phyloP scores from a whole-genome alignment of 257 asterid genomes.

The Capsicum baccatum region DNA sequence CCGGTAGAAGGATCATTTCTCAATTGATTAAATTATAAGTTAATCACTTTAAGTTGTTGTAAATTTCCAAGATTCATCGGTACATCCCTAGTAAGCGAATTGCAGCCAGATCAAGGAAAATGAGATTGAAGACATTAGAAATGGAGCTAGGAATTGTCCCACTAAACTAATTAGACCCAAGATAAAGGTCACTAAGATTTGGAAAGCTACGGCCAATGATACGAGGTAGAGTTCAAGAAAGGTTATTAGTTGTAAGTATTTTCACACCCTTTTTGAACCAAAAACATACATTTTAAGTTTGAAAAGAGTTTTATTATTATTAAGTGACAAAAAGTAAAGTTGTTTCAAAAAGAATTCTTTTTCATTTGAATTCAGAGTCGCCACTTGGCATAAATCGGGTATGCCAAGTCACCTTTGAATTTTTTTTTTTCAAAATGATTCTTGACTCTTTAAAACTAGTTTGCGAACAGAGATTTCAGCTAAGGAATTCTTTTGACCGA shows the following conservation, averaged over 20 bases:
- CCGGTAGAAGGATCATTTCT: conserved; percentile 10
- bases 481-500: too few relatives aligned
- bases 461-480: too few relatives aligned
- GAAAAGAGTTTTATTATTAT: too few relatives aligned
- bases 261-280: neutral
- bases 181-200: neutral
- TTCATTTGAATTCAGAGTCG: too few relatives aligned
- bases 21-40: neutral
- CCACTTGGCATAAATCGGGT: too few relatives aligned
- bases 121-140: conserved; percentile 36
- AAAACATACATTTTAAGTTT: too few relatives aligned
- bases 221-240: conserved; percentile 36
- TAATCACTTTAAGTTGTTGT: conserved; percentile 5
- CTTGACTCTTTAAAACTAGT: too few relatives aligned
- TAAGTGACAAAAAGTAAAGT: too few relatives aligned
- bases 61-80: conserved; percentile 39
- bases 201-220: conserved; percentile 28
- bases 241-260: neutral
- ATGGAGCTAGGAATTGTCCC: conserved; percentile 42
- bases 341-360: too few relatives aligned
- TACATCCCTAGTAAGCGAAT: conserved; percentile 32
- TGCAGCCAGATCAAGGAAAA: neutral
- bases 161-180: conserved; percentile 1
- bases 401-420: too few relatives aligned
- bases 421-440: too few relatives aligned